Evolutionary conservation across 169 alveolate species (phyloP).

Genomic region (Eimeria maxima): DNA sequence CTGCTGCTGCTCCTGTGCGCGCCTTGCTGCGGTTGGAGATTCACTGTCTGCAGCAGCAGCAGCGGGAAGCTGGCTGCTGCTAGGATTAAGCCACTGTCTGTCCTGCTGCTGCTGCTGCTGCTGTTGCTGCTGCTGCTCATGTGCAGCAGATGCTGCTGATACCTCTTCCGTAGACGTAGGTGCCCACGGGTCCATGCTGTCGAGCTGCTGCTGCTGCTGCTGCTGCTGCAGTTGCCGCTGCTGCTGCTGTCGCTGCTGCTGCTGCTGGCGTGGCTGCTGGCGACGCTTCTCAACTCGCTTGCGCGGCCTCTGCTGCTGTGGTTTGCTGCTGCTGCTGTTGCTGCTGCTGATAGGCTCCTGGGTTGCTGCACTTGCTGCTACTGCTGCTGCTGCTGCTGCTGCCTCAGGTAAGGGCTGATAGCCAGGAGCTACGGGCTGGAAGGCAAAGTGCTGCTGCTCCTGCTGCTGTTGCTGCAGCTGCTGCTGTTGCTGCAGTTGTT

Average conservation of each 20-base stretch:
- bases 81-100: background rate
- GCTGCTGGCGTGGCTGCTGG: constrained; percentile 13
- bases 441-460: background rate
- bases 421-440: constrained; percentile 7
- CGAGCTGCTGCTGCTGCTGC: constrained; percentile 14
- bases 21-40: background rate
- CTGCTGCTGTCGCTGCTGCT: constrained; percentile 26
- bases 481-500: background rate
- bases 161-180: background rate
- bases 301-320: constrained; percentile 15
- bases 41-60: constrained; percentile 9
- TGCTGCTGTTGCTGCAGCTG: constrained; percentile 27
- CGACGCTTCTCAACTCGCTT: background rate
- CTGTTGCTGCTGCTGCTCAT: background rate
- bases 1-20: background rate
- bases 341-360: background rate
- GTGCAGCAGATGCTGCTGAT: background rate
- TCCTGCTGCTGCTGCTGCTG: constrained; percentile 16
- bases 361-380: background rate
- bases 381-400: constrained; percentile 18
- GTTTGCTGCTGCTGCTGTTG: constrained; percentile 38
- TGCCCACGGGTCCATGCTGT: background rate
- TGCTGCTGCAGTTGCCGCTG: constrained; percentile 7
- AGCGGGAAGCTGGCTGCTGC: background rate
- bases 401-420: constrained; percentile 3